phyloP scores from a whole-genome alignment of 2,329 filamentous ascomycete genomes.

The Xylariaceae sp. region DNA sequence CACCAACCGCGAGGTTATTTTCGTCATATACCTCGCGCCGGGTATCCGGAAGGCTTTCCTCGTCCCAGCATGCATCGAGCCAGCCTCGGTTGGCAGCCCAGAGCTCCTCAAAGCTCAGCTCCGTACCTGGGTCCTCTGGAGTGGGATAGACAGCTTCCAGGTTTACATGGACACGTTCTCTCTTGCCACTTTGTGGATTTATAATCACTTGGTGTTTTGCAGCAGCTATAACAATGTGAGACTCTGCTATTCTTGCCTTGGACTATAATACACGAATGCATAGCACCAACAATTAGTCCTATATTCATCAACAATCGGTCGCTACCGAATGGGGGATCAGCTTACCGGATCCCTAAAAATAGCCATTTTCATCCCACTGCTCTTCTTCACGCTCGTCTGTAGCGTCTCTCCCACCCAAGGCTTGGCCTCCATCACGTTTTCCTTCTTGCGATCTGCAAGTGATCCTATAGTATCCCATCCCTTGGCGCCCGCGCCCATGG shows the following conservation, averaged over 20 bases:
- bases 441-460: constrained; percentile 85
- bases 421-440: constrained; percentile 81
- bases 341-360: constrained; percentile 97
- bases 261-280: constrained; percentile 51
- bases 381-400: constrained; percentile 81
- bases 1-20: constrained; percentile 25
- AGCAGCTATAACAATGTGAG: constrained; percentile 66
- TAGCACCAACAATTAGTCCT: constrained; percentile 81
- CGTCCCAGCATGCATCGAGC: constrained; percentile 57
- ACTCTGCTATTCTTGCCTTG: constrained; percentile 58
- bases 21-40: constrained; percentile 17
- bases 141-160: constrained; percentile 83
- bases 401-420: constrained; percentile 92
- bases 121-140: constrained; percentile 65
- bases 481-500: constrained; percentile 54
- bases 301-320: constrained; percentile 78
- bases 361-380: constrained; percentile 74
- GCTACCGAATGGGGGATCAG: constrained; percentile 40
- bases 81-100: constrained; percentile 74
- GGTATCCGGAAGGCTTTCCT: constrained; percentile 32
- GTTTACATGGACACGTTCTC: constrained; percentile 84
- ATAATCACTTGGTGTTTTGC: constrained; percentile 73
- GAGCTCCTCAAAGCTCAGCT: constrained; percentile 89
- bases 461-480: constrained; percentile 94
- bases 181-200: constrained; percentile 78